Conservation (phyloP, 441 rosid species). For the Erodium moschatum region DNA sequence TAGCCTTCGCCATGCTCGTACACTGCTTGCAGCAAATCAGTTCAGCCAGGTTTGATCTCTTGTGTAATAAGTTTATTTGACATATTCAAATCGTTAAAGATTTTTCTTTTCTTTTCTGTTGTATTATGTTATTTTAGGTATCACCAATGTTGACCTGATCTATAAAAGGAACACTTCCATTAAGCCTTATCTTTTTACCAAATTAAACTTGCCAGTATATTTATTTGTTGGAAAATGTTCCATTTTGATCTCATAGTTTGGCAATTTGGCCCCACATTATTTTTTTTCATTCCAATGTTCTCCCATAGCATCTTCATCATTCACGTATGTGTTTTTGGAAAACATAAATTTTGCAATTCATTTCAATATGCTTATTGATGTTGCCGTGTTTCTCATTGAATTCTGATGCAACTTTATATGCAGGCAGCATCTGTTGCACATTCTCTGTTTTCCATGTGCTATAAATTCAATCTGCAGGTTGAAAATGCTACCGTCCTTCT, state of each 20-base stretch:
- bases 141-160: too few relatives aligned
- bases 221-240: neutral
- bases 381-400: neutral
- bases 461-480: slow-evolving; percentile 82
- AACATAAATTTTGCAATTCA: neutral
- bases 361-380: neutral
- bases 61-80: neutral
- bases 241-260: neutral
- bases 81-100: neutral
- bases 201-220: too few relatives aligned
- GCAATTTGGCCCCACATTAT: neutral
- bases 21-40: slow-evolving; percentile 91
- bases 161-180: too few relatives aligned
- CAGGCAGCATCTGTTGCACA: slow-evolving; percentile 91
- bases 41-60: slow-evolving; percentile 61
- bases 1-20: slow-evolving; percentile 79
- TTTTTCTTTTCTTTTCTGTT: too few relatives aligned
- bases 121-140: too few relatives aligned
- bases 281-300: neutral
- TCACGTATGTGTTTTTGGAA: neutral
- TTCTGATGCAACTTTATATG: slow-evolving; percentile 7
- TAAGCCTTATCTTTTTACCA: too few relatives aligned
- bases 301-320: neutral
- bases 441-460: slow-evolving; percentile 80
- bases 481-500: slow-evolving; percentile 86